phyloP scores from a whole-genome alignment of 768 basidiomycete genomes.

The Suillus sp. region DNA sequence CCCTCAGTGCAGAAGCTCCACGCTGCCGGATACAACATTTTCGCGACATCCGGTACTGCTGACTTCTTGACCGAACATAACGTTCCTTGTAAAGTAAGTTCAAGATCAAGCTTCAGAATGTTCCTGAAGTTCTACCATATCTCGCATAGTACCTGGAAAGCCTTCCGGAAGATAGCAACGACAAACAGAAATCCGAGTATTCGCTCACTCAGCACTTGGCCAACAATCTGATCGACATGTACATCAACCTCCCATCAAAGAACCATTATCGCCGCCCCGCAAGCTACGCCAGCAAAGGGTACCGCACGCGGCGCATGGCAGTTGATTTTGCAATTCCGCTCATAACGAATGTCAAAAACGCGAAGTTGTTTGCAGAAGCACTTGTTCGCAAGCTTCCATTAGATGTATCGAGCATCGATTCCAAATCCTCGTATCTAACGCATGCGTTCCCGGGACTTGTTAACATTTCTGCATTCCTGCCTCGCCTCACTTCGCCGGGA shows the following conservation, averaged over 20 bases:
- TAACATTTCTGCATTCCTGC: constrained; percentile 86
- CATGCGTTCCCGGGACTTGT: constrained; percentile 91
- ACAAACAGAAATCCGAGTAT: constrained; percentile 93
- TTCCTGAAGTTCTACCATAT: constrained; percentile 9
- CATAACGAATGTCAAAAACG: constrained; percentile 98
- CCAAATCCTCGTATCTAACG: constrained; percentile 90
- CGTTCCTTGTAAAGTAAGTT: constrained; percentile 86
- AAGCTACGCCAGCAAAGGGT: constrained; percentile 95
- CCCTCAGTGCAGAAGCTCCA: constrained; percentile 95
- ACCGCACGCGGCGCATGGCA: constrained; percentile 96
- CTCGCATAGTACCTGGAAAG: constrained; percentile 80
- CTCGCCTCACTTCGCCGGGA: constrained; percentile 52
- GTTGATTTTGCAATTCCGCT: constrained; percentile 98
- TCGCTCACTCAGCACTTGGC: constrained; percentile 95
- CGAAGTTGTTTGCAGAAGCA: constrained; percentile 94
- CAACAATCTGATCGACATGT: constrained; percentile 98
- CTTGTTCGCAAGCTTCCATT: constrained; percentile 87
- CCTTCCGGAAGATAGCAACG: constrained; percentile 70
- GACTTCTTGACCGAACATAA: constrained; percentile 98
- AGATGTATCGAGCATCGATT: constrained; percentile 88
- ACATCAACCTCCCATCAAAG: constrained; percentile 98
- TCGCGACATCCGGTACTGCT: constrained; percentile 95
- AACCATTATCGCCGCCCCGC: constrained; percentile 97
- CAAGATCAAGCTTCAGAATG: neutral
- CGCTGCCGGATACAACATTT: constrained; percentile 91